A percentile compares a stretch with the other conserved stretches of the same genome.
Evolutionary conservation across 306 rosid genomes (phyloP).

Genomic region (Cucurbita maxima): DNA sequence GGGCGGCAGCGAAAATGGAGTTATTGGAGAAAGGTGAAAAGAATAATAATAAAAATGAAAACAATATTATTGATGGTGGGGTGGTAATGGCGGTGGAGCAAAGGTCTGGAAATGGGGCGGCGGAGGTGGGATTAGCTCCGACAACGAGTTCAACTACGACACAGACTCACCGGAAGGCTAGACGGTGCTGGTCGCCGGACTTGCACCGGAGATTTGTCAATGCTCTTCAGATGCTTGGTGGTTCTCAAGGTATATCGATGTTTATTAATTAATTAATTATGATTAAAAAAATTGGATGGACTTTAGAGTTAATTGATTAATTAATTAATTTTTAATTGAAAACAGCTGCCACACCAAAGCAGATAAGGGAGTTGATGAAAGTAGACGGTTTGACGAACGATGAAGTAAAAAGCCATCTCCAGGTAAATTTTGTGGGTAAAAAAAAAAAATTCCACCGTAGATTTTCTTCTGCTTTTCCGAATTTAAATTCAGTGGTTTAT

Average conservation of each 20-base stretch:
- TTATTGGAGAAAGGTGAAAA: not conserved
- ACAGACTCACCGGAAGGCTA: slow-evolving; percentile 48
- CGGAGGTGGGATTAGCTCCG: not conserved
- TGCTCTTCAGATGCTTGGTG: slow-evolving; percentile 71
- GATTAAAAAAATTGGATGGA: no score
- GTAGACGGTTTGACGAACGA: slow-evolving; percentile 99
- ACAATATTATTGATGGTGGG: not conserved
- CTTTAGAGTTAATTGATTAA: no score
- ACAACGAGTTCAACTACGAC: not conserved
- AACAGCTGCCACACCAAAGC: slow-evolving; percentile 94
- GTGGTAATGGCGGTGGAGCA: not conserved
- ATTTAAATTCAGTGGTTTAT: no score
- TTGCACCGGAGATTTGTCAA: slow-evolving; percentile 55
- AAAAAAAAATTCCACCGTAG: no score
- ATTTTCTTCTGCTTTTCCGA: no score
- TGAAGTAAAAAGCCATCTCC: slow-evolving; percentile 99
- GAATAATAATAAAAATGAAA: not conserved
- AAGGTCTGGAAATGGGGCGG: not conserved
- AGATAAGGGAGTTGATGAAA: slow-evolving; percentile 96
- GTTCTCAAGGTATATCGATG: slow-evolving; percentile 45
- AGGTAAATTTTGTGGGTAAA: slow-evolving; percentile 24
- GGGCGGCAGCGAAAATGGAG: not conserved
- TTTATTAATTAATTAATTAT: no score
- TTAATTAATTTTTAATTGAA: not conserved
- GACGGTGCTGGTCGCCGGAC: slow-evolving; percentile 71